phyloP scores from a whole-genome alignment of 768 basidiomycete species.

The Trichaptum fuscoviolaceum region DNA sequence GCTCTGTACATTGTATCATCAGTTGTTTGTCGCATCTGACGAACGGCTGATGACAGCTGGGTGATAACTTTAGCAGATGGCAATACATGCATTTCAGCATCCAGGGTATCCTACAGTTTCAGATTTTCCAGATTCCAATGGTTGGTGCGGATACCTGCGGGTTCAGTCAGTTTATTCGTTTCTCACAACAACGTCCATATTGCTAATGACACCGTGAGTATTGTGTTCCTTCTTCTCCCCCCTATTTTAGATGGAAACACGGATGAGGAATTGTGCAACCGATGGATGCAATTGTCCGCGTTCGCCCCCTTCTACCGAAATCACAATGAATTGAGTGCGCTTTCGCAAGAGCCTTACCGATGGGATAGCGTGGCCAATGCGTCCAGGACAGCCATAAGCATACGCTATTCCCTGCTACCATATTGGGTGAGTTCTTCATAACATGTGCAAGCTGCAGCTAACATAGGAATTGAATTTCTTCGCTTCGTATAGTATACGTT shows the following conservation, averaged over 20 bases:
- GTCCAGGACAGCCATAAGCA: constrained; percentile 63
- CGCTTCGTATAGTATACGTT: constrained; percentile 52
- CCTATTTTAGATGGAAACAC: constrained; percentile 45
- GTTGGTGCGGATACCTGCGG: constrained; percentile 79
- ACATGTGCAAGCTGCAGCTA: constrained; percentile 6
- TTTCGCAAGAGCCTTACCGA: constrained; percentile 74
- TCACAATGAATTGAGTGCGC: constrained; percentile 60
- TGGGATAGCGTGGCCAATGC: constrained; percentile 80
- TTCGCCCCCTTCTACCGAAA: constrained; percentile 82
- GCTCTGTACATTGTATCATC: not conserved
- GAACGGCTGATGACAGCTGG: constrained; percentile 37
- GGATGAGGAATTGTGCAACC: constrained; percentile 74
- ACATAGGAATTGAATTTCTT: not conserved
- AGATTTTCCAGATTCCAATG: constrained; percentile 78
- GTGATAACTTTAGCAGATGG: constrained; percentile 77
- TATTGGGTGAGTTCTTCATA: constrained; percentile 57
- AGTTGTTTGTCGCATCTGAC: not conserved
- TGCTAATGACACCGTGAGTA: constrained; percentile 2
- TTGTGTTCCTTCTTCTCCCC: constrained; percentile 5
- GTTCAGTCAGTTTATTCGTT: constrained; percentile 37
- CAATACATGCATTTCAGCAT: constrained; percentile 64
- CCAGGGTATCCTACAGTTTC: constrained; percentile 77
- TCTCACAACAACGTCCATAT: constrained; percentile 10
- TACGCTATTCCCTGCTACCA: constrained; percentile 66
- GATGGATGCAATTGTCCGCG: constrained; percentile 85